Base-by-base conservation (phyloP, 2,329 filamentous ascomycete species). In the Geosmithia morbida region DNA sequence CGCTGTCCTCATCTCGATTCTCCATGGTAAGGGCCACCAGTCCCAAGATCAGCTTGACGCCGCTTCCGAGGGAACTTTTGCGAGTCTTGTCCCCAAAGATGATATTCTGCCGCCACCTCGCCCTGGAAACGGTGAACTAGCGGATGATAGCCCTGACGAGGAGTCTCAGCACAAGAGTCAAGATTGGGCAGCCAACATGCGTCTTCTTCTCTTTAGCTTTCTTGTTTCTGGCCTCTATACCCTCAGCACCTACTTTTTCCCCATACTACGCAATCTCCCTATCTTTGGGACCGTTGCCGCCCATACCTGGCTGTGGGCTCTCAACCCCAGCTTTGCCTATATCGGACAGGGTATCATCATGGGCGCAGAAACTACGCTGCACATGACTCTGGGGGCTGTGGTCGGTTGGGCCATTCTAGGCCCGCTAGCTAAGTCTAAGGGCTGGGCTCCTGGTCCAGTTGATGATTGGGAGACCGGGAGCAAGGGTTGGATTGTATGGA, bases 401-500 rank as follows among this genome's bases (percentile, higher is more conserved):
- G 58, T 96, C 10, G 92, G 92, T 22, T 98, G 92, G 92, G 92
- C 81, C 0, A 62, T 97, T 6, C 71, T 98, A 1, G 96, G 89
- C 2, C 92, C 92, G 1, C 64, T 97, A 7, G 89, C 92, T 3
- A 96, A 95, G 61, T 67, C 72, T 48, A 79, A 76, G 55, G 87
- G 85, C 2, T 98, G 92, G 92, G 92, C 92, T 10, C 85, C 88
- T 2, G 92, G 89, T 0, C 74, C 81, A 1, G 87, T 96, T 1
- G 74, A 79, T 48, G 85, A 94, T 61, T 98, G 92, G 92, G 85
- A 90, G 50, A 79, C 74, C 16, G 92, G 92, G 10, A 95, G 87
- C 61, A 96, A 97, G 66, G 92, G 90, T 40, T 98, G 92, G 92
- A 97, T 98, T 50, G 87, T 98, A 0, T 98, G 92, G 92, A 74